Evolutionary conservation across 2,329 filamentous ascomycete genomes (phyloP).

Genomic region (Alternaria sp.): DNA sequence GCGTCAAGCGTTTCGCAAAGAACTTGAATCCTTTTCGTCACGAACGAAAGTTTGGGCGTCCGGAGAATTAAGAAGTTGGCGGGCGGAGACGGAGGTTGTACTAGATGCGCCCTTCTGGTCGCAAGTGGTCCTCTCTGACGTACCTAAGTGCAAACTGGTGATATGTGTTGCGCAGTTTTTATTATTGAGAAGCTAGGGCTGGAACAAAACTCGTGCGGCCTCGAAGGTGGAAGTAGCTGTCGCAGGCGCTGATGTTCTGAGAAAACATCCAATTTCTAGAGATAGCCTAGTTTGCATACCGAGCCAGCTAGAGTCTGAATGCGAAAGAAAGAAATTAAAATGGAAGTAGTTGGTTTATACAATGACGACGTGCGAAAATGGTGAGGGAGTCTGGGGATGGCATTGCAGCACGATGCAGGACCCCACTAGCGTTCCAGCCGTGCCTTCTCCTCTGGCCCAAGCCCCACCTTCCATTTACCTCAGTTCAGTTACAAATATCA

Average conservation of each 20-base stretch:
- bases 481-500: not conserved
- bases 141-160: not conserved
- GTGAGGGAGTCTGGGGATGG: not conserved
- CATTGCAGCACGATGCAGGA: not conserved
- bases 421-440: not conserved
- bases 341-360: not conserved
- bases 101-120: not conserved
- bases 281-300: not conserved
- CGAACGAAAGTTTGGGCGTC: not conserved
- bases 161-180: not conserved
- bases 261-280: not conserved
- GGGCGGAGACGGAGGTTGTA: not conserved
- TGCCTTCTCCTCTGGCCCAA: not conserved
- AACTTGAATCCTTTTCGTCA: not conserved
- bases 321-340: not conserved
- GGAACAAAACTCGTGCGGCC: not conserved
- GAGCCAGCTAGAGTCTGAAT: not conserved
- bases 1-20: slow-evolving; percentile 5
- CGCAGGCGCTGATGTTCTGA: not conserved
- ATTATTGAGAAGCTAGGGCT: not conserved
- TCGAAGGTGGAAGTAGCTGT: not conserved
- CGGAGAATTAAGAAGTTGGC: not conserved
- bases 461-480: not conserved
- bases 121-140: not conserved
- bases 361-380: not conserved